These are phyloP conservation scores for Coffea canephora DNA, from an alignment of 257 asterid species.

Conservation along the genomic window DNA sequence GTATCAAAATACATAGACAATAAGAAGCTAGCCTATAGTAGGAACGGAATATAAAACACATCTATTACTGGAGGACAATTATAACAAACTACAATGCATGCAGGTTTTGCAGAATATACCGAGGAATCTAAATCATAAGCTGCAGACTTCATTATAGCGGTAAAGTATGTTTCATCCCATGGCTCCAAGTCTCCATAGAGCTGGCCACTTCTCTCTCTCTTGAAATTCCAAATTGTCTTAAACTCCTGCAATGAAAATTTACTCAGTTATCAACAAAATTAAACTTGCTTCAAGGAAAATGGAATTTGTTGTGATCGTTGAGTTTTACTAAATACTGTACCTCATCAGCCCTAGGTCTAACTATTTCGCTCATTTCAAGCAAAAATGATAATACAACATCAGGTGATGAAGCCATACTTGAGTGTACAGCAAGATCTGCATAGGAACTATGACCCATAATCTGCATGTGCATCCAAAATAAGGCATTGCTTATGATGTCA, in stretches of 20 bases:
- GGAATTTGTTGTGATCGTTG: background rate
- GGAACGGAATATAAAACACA: background rate
- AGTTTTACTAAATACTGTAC: slow-evolving; percentile 37
- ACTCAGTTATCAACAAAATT: slow-evolving; percentile 9
- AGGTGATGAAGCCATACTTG: slow-evolving; percentile 90
- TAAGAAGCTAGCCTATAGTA: background rate
- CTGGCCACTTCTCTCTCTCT: slow-evolving; percentile 46
- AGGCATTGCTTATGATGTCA: background rate
- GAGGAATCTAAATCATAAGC: slow-evolving; percentile 66
- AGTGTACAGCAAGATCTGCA: slow-evolving; percentile 74
- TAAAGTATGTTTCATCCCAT: slow-evolving; percentile 91
- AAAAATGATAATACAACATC: slow-evolving; percentile 78
- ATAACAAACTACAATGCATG: background rate
- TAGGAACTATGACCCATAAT: slow-evolving; percentile 75
- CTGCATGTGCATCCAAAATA: slow-evolving; percentile 39
- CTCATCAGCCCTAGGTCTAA: slow-evolving; percentile 85
- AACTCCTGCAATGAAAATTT: slow-evolving; percentile 57
- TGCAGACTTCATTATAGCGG: slow-evolving; percentile 75
- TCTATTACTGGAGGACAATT: background rate
- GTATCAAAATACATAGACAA: background rate
- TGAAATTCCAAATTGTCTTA: slow-evolving; percentile 59
- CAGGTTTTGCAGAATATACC: slow-evolving; percentile 37
- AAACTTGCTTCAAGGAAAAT: slow-evolving; percentile 13
- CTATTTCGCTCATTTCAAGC: slow-evolving; percentile 75
- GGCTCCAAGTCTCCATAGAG: slow-evolving; percentile 69